Conservation (phyloP, 495 filamentous ascomycete genomes). For the Aspergillus kassunensis region DNA sequence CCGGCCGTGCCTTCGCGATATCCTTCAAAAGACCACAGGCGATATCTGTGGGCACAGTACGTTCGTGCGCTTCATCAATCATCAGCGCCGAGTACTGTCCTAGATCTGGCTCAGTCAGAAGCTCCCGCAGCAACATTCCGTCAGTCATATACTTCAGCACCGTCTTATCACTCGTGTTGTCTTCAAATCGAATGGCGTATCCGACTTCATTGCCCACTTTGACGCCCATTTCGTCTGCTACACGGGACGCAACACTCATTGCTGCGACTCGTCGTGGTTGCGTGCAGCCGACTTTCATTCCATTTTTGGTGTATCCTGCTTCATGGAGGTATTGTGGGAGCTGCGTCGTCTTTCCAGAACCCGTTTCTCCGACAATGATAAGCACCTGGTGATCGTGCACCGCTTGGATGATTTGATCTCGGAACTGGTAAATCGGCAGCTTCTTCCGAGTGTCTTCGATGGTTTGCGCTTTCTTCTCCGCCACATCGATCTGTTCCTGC, state of each 20-base stretch:
- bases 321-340: slow-evolving; percentile 84
- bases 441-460: slow-evolving; percentile 92
- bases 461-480: slow-evolving; percentile 75
- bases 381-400: slow-evolving; percentile 77
- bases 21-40: slow-evolving; percentile 89
- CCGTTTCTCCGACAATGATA: slow-evolving; percentile 84
- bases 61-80: slow-evolving; percentile 97
- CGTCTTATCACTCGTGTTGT: slow-evolving; percentile 89
- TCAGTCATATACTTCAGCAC: slow-evolving; percentile 97
- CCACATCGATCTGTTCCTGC: slow-evolving; percentile 75
- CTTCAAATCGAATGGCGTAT: slow-evolving; percentile 94
- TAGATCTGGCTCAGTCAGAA: slow-evolving; percentile 85
- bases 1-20: slow-evolving; percentile 77
- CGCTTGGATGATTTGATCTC: slow-evolving; percentile 69
- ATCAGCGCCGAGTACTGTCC: slow-evolving; percentile 84
- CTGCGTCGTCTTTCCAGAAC: slow-evolving; percentile 86
- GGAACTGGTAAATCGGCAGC: slow-evolving; percentile 84
- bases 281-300: slow-evolving; percentile 51
- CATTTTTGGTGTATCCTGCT: slow-evolving; percentile 80
- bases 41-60: slow-evolving; percentile 89
- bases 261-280: slow-evolving; percentile 96
- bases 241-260: slow-evolving; percentile 91
- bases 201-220: slow-evolving; percentile 91
- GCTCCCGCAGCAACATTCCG: slow-evolving; percentile 90
- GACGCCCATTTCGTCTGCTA: slow-evolving; percentile 90